Base-by-base conservation (phyloP, 2,329 filamentous ascomycete species). In the Sphaerostilbella broomeana region DNA sequence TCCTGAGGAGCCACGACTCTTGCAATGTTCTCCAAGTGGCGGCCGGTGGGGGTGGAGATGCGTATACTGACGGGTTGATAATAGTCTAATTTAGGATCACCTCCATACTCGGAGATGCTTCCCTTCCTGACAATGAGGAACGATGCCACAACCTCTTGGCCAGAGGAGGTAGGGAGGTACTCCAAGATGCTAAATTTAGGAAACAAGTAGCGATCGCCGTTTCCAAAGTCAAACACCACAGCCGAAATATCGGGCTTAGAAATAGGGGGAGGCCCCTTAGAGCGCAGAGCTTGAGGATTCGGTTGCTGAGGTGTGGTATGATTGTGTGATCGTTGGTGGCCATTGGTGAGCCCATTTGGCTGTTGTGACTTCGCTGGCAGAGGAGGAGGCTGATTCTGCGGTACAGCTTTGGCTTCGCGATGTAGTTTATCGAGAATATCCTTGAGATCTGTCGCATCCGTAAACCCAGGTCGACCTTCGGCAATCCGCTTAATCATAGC, bases 121-220 rank as follows among this genome's bases (percentile, higher is more conserved):
- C 80, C 84, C 57, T 81, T 82, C 34, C 83, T 79, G 5, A 86
- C 82, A 43, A 89, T 78, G 9, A 92, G 66, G 54, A 90, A 92
- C 1, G 84, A 89, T 3, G 81, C 81, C 29, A 87, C 72, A 2
- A 85, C 73, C 42, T 79, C 72, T 35, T 77, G 74, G 2, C 75
- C 74, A 4, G 67, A 60, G 8, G 65, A 54, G 2, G 59, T 53
- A 6, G 62, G 58, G 2, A 80, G 64, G 53, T 77, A 80, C 55
- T 92, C 84, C 35, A 90, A 59, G 22, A 90, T 81, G 58, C 81
- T 84, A 55, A 84, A 82, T 49, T 81, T 84, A 2, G 86, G 86
- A 47, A 92, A 89, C 33, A 86, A 64, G 55, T 85, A 89, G 18
- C 84, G 75, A 57, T 90, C 85, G 31, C 83, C 84, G 3, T 68